These are phyloP conservation scores for Metschnikowia matae DNA, from an alignment of 805 yeast species.

Conservation along the genomic window DNA sequence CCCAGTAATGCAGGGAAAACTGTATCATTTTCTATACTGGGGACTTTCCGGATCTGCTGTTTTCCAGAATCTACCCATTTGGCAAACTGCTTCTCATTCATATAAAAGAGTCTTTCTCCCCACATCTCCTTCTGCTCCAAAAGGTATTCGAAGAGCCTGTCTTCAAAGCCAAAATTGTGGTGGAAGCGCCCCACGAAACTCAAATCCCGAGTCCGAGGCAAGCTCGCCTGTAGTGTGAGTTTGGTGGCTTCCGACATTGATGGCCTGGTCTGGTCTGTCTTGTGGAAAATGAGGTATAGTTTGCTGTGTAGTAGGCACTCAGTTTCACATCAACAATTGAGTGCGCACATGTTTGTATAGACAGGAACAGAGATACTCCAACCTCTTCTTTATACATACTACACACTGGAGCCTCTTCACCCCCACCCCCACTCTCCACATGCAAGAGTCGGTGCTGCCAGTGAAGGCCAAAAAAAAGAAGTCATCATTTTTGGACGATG, in stretches of 20 bases:
- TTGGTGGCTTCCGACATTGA: constrained; percentile 12
- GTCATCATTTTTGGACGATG: constrained; percentile 17
- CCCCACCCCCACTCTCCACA: not conserved
- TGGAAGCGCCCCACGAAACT: constrained; percentile 26
- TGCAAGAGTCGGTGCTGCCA: constrained; percentile 3
- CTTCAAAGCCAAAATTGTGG: constrained; percentile 48
- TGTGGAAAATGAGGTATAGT: not conserved
- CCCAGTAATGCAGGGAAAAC: constrained; percentile 13
- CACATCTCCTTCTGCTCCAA: constrained; percentile 46
- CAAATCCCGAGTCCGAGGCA: constrained; percentile 17
- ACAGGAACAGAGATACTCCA: not conserved
- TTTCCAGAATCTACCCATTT: constrained; percentile 14
- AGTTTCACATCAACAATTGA: not conserved
- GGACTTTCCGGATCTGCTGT: constrained; percentile 13
- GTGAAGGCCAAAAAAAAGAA: constrained; percentile 11
- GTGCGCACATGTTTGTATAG: constrained; percentile 1
- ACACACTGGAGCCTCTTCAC: not conserved
- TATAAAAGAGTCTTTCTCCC: constrained; percentile 44
- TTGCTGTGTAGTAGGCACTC: not conserved
- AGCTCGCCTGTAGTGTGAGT: constrained; percentile 12
- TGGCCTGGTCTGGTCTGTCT: not conserved
- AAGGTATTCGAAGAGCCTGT: constrained; percentile 37
- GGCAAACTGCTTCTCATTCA: constrained; percentile 30
- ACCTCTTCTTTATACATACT: not conserved
- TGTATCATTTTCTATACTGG: not conserved